Evolutionary conservation across 2,329 filamentous ascomycete species (phyloP), one percentile per base, ranked within the genome.

Genomic region (Colletotrichum brevisporum): DNA sequence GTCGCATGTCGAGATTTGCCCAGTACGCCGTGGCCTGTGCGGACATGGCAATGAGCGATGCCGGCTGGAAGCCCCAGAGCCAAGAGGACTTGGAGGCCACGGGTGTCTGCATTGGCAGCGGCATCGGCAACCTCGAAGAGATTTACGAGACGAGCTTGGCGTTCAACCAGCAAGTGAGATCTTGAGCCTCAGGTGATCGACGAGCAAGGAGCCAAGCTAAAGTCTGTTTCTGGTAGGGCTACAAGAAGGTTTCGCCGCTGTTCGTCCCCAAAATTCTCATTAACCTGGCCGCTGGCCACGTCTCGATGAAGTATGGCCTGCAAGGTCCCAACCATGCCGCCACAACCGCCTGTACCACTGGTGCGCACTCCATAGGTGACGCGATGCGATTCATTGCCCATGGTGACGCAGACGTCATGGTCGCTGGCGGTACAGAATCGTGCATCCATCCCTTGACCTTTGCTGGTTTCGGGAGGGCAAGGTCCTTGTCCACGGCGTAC

Each of bases 401-500:
- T 76, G 95, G 94, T 6, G 95, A 98, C 78, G 95, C 95, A 53
- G 88, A 97, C 78, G 92, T 98, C 63, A 98, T 99, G 94, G 83
- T 99, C 9, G 94, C 96, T n/a, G 96, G 96, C 50, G 95, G 95
- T 31, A 90, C 95, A 9, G 96, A 99, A 80, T 94, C 95, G 0
- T 99, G 96, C 78, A 95, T 99, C 64, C 95, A 99, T 77, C 96
- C 96, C 10, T 86, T 99, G 51, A 93, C 95, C 2, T 92, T 98
- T 73, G 94, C 95, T 6, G 96, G 95, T 6, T 99, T 99, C 76
- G 92, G 94, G 26, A 88, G 94, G 71, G 94, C 95, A 1, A 89
- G 95, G 68, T 98, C 95, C 60, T 83, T 99, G 43, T 91, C 94
- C 6, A 97, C 94, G 0, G 87, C 86, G 4, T 97, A 90, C 82